phyloP scores from a whole-genome alignment of 1,284 basidiomycete species.

The Tremellales sp. region DNA sequence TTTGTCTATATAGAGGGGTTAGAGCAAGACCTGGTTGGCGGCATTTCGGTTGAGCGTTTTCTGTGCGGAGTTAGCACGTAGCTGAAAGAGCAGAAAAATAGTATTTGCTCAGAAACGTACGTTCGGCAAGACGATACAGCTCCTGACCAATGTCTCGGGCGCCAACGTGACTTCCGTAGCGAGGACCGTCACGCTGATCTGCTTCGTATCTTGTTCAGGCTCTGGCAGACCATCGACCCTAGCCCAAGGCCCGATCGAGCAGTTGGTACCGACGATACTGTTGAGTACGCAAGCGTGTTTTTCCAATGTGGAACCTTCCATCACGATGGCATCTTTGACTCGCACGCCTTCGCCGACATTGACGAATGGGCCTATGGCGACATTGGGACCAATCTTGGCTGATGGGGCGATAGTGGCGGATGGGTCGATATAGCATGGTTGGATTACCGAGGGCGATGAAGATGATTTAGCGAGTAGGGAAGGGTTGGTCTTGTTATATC shows the following conservation, averaged over 20 bases:
- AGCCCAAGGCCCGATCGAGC: slow-evolving; percentile 51
- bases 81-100: neutral
- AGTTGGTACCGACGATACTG: slow-evolving; percentile 49
- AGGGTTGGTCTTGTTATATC: slow-evolving; percentile 36
- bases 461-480: slow-evolving; percentile 37
- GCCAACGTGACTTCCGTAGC: slow-evolving; percentile 50
- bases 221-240: slow-evolving; percentile 52
- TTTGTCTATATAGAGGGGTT: slow-evolving; percentile 6
- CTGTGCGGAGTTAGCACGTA: slow-evolving; percentile 16
- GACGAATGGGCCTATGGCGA: slow-evolving; percentile 49
- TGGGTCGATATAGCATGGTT: slow-evolving; percentile 51
- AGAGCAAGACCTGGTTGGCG: slow-evolving; percentile 52
- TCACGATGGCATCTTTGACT: slow-evolving; percentile 52
- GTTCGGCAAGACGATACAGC: slow-evolving; percentile 53
- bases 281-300: slow-evolving; percentile 51
- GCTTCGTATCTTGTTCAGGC: slow-evolving; percentile 43
- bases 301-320: slow-evolving; percentile 50
- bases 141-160: slow-evolving; percentile 46
- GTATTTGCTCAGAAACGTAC: slow-evolving; percentile 24
- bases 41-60: slow-evolving; percentile 50
- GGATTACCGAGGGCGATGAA: slow-evolving; percentile 40
- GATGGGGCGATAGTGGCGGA: slow-evolving; percentile 47
- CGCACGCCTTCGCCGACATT: slow-evolving; percentile 50
- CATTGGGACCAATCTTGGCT: slow-evolving; percentile 53
- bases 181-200: slow-evolving; percentile 51